These are phyloP conservation scores for Pestalotiopsis sp. DNA, from an alignment of 2,329 filamentous ascomycete genomes.

Conservation along the genomic window DNA sequence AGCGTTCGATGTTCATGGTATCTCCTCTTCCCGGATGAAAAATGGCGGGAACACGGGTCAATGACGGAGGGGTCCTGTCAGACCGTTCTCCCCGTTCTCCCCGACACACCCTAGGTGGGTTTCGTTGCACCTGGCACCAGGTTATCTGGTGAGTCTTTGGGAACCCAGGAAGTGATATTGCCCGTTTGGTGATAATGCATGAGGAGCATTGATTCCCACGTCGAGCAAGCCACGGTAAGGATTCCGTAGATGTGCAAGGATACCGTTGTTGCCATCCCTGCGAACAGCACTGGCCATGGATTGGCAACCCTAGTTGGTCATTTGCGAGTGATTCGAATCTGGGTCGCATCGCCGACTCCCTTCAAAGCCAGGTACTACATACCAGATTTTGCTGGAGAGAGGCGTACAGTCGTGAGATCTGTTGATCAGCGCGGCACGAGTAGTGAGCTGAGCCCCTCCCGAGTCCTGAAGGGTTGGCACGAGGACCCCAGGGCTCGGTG, in stretches of 20 bases:
- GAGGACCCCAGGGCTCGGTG: background rate
- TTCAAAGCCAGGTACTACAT: too few species aligned
- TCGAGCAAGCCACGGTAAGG: background rate
- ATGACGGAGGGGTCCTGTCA: background rate
- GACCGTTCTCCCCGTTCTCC: background rate
- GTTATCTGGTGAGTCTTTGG: background rate
- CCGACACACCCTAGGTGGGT: background rate
- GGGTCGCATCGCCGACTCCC: too few species aligned
- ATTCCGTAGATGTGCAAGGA: slow-evolving; percentile 5
- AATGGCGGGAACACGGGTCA: background rate
- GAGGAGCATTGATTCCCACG: background rate
- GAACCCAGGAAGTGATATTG: background rate
- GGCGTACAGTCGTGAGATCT: too few species aligned
- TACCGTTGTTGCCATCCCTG: slow-evolving; percentile 2
- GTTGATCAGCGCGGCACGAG: too few species aligned
- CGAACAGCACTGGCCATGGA: background rate
- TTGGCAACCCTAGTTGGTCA: background rate
- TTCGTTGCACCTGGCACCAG: background rate
- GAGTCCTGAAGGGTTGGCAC: too few species aligned
- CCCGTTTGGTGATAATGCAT: background rate
- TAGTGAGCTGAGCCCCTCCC: too few species aligned
- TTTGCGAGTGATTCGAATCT: background rate
- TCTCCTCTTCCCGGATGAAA: background rate
- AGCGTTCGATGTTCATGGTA: background rate
- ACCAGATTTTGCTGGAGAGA: too few species aligned